Evolutionary conservation across 2,329 filamentous ascomycete species (phyloP), one percentile per base, ranked within the genome.

Genomic region (Cytospora paraplurivora): DNA sequence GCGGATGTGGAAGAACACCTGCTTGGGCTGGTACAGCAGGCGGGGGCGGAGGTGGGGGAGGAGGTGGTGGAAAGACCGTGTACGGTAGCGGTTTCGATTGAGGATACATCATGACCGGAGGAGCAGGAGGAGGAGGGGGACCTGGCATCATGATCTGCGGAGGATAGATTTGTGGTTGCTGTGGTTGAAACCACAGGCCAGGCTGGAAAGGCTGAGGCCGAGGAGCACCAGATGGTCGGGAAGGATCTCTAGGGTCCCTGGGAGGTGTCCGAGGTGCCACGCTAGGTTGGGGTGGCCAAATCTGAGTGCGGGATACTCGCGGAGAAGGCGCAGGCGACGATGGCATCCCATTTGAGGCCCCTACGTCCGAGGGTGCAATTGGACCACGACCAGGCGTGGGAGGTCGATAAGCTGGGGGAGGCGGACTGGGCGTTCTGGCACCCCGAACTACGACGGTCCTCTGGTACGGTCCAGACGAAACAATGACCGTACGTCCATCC

Each of bases 401-500:
- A 38, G 51, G 58, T 41, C 51, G 38, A 51, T 61, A 61, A 10
- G 51, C 58, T 19, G 58, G 58, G n/a, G 51, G 58, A 15, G 58
- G 58, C 5, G 58, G 51, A 27, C 50, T 49, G 5, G 38, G 51
- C 37, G 38, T 13, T 15, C 58, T 51, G 27, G 17, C n/a, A 41
- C 15, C 51, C 32, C 51, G 58, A 61, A 61, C 19, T 15, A 55
- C 38, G 38, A 61, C 32, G 8, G 51, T 55, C 51, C 58, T 61
- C 38, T 61, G 51, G 8, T 41, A 34, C 10, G 51, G 58, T 17
- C 58, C 51, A 49, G 58, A 61, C 3, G 58, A 49, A 51, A 61
- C 37, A n/a, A 32, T 4, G 41, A 61, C n/a, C 19, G 50, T 61
- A 34, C 49, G 58, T 19, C 51, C 58, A 32, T 61, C 51, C 33